phyloP scores from a whole-genome alignment of 2,329 filamentous ascomycete genomes.

The Ophiostoma angusticollis region DNA sequence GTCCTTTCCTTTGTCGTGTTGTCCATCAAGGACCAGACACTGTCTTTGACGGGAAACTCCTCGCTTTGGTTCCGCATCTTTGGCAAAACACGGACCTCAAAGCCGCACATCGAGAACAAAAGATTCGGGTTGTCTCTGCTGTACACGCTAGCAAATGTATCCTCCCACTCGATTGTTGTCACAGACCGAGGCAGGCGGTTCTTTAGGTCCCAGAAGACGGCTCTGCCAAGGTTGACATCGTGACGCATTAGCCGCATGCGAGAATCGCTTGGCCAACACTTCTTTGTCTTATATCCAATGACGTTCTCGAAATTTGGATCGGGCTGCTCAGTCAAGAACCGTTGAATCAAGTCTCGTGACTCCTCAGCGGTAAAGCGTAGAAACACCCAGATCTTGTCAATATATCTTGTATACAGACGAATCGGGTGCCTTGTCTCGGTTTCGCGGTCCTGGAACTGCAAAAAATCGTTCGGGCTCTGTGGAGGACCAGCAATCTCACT shows the following conservation, averaged over 20 bases:
- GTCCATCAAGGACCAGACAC: conserved; percentile 94
- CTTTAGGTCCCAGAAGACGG: conserved; percentile 98
- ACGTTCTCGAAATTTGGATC: conserved; percentile 99
- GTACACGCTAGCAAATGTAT: conserved; percentile 96
- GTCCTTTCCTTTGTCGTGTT: conserved; percentile 95
- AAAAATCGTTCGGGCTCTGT: conserved; percentile 88
- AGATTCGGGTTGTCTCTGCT: conserved; percentile 95
- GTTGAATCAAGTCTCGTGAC: conserved; percentile 88
- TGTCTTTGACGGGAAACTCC: conserved; percentile 94
- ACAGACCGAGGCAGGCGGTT: conserved; percentile 88
- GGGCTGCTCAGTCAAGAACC: conserved; percentile 94
- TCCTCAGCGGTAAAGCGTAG: conserved; percentile 88
- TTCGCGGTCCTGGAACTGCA: conserved; percentile 89
- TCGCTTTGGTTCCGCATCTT: conserved; percentile 93
- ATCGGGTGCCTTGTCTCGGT: conserved; percentile 92
- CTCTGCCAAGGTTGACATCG: conserved; percentile 92
- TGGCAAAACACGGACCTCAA: conserved; percentile 90
- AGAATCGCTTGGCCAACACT: conserved; percentile 96
- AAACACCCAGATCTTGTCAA: conserved; percentile 98
- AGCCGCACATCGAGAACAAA: conserved; percentile 94
- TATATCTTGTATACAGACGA: conserved; percentile 92
- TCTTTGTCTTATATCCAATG: conserved; percentile 98
- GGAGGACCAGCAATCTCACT: conserved; percentile 94
- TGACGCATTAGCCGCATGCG: conserved; percentile 98
- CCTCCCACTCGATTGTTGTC: conserved; percentile 97